These are phyloP conservation scores for Mycena metata DNA, from an alignment of 768 basidiomycete genomes.

Conservation along the genomic window DNA sequence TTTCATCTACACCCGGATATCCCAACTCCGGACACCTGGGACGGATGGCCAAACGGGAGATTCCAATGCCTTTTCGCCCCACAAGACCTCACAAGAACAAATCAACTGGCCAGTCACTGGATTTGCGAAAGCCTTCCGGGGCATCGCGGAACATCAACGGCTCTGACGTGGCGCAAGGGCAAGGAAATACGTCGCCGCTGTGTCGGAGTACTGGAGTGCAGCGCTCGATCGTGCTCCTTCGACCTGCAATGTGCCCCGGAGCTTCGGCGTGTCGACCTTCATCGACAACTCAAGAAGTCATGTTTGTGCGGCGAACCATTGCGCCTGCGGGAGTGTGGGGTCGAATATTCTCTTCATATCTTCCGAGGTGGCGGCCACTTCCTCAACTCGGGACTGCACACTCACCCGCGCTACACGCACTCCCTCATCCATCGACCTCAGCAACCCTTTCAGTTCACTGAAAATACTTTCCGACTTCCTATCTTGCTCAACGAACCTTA, in stretches of 20 bases:
- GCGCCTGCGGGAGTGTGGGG: too few relatives aligned
- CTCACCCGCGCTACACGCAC: constrained; percentile 15
- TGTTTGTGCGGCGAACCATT: background rate
- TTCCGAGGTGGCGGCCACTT: constrained; percentile 15
- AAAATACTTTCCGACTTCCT: background rate
- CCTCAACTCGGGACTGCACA: constrained; percentile 16
- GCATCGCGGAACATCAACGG: background rate
- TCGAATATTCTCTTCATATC: constrained; percentile 3
- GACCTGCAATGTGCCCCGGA: background rate
- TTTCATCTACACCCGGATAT: background rate
- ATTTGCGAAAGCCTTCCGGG: background rate
- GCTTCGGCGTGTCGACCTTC: background rate
- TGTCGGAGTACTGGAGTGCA: constrained; percentile 14
- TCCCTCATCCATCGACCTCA: constrained; percentile 3
- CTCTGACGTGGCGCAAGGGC: constrained; percentile 11
- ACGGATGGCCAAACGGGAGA: constrained; percentile 28
- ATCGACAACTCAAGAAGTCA: background rate
- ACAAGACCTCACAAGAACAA: background rate
- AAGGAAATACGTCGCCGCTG: too few relatives aligned
- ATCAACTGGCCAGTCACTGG: constrained; percentile 8
- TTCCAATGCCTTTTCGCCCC: constrained; percentile 3
- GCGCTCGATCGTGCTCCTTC: background rate
- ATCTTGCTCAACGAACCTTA: background rate
- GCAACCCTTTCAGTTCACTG: constrained; percentile 8
- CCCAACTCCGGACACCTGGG: constrained; percentile 5